Evolutionary conservation across 1,284 basidiomycete species (phyloP), one percentile per base, ranked within the genome.

Genomic region (Pseudozyma hubeiensis): DNA sequence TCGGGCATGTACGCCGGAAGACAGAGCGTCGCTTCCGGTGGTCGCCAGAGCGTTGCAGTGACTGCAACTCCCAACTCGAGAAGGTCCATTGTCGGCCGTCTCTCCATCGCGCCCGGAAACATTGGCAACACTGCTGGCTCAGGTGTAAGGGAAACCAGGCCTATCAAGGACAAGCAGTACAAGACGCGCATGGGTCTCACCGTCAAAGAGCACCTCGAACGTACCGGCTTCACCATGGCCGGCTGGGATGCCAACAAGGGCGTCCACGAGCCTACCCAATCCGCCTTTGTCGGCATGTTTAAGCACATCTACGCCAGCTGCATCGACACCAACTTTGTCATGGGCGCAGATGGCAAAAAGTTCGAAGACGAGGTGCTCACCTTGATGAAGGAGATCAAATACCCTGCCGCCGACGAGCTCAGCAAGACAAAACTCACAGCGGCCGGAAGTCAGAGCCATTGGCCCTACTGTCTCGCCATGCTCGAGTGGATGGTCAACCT

Each of bases 401-500:
- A 84, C 53, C 82, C 82, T 3, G 73, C 77, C 30, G 56, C 80
- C 41, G 81, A 81, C 43, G 81, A 84, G 37, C 70, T 84, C 17
- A 82, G 78, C 53, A 84, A 84, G 74, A 83, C 80, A 52, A 78
- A 81, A 52, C 78, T 84, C n/a, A 74, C 64, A 7, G 78, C 80
- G 7, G 81, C 82, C 13, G 82, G 82, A 31, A 79, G 77, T 61
- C 75, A 78, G 53, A 79, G 78, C 56, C 80, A 83, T 56, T 84
- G 82, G 82, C 82, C 82, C 0, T 78, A 66, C 46, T 78, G 80
- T 48, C 75, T 82, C 31, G 80, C 77, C 50, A 80, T 84, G 76
- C 78, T 84, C 37, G 81, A 83, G 56, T 84, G 82, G 82, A 74
- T 84, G 67, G 79, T 83, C 44, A 69, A 74, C 43, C 37, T 84